A percentile compares a stretch with the other conserved stretches of the same genome.
Evolutionary conservation across 306 rosid genomes (phyloP).

Genomic region (Dryas octopetala): DNA sequence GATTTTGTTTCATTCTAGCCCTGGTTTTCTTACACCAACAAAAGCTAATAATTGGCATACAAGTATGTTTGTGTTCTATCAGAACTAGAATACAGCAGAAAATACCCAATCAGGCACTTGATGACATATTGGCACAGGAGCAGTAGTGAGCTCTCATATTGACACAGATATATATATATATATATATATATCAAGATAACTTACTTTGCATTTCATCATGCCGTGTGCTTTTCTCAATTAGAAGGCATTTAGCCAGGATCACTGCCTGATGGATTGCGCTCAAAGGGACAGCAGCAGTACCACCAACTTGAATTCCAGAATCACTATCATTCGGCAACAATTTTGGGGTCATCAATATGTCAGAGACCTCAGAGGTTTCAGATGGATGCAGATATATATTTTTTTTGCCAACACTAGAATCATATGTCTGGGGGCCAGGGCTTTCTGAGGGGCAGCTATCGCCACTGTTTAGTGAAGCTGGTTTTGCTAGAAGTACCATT

Average conservation of each 20-base stretch:
- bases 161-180: too few species aligned
- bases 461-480: slow-evolving; percentile 36
- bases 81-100: not conserved
- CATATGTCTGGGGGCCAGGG: slow-evolving; percentile 31
- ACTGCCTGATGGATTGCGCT: slow-evolving; percentile 70
- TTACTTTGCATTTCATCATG: slow-evolving; percentile 94
- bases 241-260: slow-evolving; percentile 78
- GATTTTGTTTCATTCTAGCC: not conserved
- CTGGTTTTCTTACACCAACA: too few species aligned
- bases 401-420: slow-evolving; percentile 38
- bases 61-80: not conserved
- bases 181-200: slow-evolving; percentile 20
- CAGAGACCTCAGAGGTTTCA: slow-evolving; percentile 52
- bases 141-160: not conserved
- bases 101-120: not conserved
- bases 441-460: slow-evolving; percentile 30
- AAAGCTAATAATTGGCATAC: not conserved
- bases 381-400: slow-evolving; percentile 22
- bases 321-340: slow-evolving; percentile 42
- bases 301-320: slow-evolving; percentile 45
- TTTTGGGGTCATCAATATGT: slow-evolving; percentile 66
- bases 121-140: not conserved
- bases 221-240: slow-evolving; percentile 85
- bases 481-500: slow-evolving; percentile 72
- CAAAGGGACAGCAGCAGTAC: slow-evolving; percentile 41